Conservation (phyloP, 2,329 filamentous ascomycete genomes). For the Leptographium lundbergii region DNA sequence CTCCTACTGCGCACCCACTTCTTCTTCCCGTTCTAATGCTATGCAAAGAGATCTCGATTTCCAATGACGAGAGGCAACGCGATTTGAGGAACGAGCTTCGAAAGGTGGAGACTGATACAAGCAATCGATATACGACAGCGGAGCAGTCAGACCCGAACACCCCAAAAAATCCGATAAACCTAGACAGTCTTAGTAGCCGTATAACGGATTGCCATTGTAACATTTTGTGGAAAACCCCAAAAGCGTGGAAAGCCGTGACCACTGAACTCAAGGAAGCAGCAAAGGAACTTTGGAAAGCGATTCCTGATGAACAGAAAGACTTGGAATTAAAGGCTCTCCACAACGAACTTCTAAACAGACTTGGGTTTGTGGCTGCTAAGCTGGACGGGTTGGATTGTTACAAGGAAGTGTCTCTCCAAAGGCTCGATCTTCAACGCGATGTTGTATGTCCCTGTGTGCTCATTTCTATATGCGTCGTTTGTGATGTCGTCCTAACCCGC, state of each 20-base stretch:
- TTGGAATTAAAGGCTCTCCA: not conserved
- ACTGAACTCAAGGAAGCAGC: not conserved
- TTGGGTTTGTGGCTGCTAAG: constrained; percentile 19
- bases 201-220: constrained; percentile 19
- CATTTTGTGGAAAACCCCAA: constrained; percentile 21
- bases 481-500: not conserved
- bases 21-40: constrained; percentile 20
- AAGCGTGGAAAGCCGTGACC: constrained; percentile 14
- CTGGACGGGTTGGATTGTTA: constrained; percentile 21
- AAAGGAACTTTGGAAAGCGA: not conserved
- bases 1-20: constrained; percentile 18
- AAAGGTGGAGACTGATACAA: constrained; percentile 17
- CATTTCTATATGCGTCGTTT: not conserved
- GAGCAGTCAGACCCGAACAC: not conserved
- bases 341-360: not conserved
- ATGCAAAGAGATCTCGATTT: constrained; percentile 14
- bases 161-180: constrained; percentile 7
- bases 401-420: constrained; percentile 19
- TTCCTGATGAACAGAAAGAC: not conserved
- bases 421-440: constrained; percentile 20
- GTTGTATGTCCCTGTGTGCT: constrained; percentile 16
- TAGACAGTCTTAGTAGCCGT: constrained; percentile 18
- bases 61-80: constrained; percentile 18
- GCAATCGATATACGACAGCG: constrained; percentile 14
- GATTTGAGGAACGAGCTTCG: constrained; percentile 17